A percentile compares a stretch with the other conserved stretches of the same genome.
Conservation (phyloP, 1,284 basidiomycete species). For the Cutaneotrichosporon cyanovorans region DNA sequence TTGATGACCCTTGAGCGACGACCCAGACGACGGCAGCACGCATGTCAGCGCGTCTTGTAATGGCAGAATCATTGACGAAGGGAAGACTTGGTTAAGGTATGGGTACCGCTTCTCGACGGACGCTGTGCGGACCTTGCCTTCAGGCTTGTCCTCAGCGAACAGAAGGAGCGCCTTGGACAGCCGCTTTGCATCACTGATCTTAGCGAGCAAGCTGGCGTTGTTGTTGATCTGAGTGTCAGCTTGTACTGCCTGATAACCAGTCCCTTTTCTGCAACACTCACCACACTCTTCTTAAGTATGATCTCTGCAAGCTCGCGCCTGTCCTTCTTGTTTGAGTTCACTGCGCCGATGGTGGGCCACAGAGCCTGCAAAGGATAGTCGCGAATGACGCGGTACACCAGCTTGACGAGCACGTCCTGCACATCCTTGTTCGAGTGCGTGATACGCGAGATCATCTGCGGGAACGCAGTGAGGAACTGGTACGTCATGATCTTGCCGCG, state of each 20-base stretch:
- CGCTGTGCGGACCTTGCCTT: constrained; percentile 22
- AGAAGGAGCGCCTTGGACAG: constrained; percentile 32
- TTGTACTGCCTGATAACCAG: too few relatives aligned
- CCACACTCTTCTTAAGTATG: constrained; percentile 30
- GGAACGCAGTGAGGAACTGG: constrained; percentile 93
- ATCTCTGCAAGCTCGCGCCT: constrained; percentile 49
- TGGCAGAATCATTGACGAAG: constrained; percentile 72
- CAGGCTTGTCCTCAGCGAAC: constrained; percentile 37
- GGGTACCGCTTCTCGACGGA: constrained; percentile 52
- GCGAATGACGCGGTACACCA: constrained; percentile 68
- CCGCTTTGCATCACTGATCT: constrained; percentile 41
- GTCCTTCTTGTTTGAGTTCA: constrained; percentile 68
- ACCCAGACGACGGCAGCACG: constrained; percentile 66
- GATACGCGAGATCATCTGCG: constrained; percentile 93
- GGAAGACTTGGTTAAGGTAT: constrained; percentile 54
- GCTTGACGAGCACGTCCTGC: constrained; percentile 57
- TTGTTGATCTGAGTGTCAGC: constrained; percentile 4
- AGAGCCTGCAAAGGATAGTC: constrained; percentile 86
- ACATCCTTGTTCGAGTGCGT: constrained; percentile 69
- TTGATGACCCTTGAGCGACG: constrained; percentile 59
- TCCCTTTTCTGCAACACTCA: too few relatives aligned
- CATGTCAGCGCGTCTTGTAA: constrained; percentile 88
- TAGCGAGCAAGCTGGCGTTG: constrained; percentile 30
- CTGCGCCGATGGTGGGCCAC: constrained; percentile 86
- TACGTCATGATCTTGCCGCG: constrained; percentile 59